phyloP scores from a whole-genome alignment of 2,329 filamentous ascomycete species.

The Daldinia sp. region DNA sequence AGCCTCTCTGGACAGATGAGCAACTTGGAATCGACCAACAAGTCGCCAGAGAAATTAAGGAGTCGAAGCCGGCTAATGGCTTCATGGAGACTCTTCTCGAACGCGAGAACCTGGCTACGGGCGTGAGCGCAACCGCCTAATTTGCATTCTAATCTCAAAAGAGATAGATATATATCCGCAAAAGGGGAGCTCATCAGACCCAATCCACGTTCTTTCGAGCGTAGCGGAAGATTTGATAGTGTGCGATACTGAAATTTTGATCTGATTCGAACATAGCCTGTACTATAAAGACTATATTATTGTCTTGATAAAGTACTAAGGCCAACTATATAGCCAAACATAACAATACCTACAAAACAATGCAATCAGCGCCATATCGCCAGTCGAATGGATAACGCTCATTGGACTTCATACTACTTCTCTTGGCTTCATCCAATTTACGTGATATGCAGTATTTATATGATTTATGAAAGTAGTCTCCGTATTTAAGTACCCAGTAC shows the following conservation, averaged over 20 bases:
- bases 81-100: constrained; percentile 68
- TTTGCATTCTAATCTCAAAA: constrained; percentile 15
- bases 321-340: constrained; percentile 27
- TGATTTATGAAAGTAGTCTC: too few relatives aligned
- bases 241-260: constrained; percentile 32
- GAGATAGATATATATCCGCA: constrained; percentile 26
- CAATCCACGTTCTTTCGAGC: constrained; percentile 47
- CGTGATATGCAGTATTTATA: constrained; percentile 6
- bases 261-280: constrained; percentile 39
- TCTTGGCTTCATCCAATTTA: background rate
- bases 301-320: constrained; percentile 5
- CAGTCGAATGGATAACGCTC: constrained; percentile 42
- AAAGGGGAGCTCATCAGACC: constrained; percentile 47
- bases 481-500: background rate
- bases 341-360: constrained; percentile 37
- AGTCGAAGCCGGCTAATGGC: constrained; percentile 49
- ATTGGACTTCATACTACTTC: constrained; percentile 35
- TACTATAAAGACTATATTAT: constrained; percentile 10
- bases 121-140: constrained; percentile 48
- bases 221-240: constrained; percentile 35
- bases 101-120: constrained; percentile 53
- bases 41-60: constrained; percentile 67
- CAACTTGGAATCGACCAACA: constrained; percentile 80
- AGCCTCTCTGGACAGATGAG: constrained; percentile 89
- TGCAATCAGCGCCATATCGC: constrained; percentile 46